These are phyloP conservation scores for Anthracocystis panici-leucophaei DNA, from an alignment of 1,284 basidiomycete species.

Conservation along the genomic window DNA sequence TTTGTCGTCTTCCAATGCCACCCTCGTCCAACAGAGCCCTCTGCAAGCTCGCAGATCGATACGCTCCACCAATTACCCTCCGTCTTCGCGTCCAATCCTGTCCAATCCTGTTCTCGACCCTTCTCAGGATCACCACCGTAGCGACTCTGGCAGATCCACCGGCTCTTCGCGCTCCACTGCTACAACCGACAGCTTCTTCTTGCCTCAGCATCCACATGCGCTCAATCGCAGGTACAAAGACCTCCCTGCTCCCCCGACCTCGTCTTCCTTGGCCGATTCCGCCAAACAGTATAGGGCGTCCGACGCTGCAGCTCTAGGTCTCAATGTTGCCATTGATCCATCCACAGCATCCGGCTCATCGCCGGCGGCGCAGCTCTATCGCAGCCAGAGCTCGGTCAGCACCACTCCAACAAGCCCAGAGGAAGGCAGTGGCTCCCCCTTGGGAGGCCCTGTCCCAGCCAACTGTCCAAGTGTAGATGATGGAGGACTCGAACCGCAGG, in stretches of 20 bases:
- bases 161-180: slow-evolving; percentile 44
- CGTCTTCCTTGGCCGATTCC: slow-evolving; percentile 14
- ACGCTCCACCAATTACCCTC: slow-evolving; percentile 19
- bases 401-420: slow-evolving; percentile 52
- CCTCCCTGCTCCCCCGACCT: slow-evolving; percentile 18
- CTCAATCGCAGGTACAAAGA: slow-evolving; percentile 30
- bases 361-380: slow-evolving; percentile 15
- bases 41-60: slow-evolving; percentile 13
- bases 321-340: slow-evolving; percentile 12
- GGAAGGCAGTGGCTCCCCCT: slow-evolving; percentile 21
- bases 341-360: background rate
- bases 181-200: slow-evolving; percentile 40
- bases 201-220: slow-evolving; percentile 34
- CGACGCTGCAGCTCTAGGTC: slow-evolving; percentile 11
- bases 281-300: background rate
- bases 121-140: slow-evolving; percentile 38
- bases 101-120: slow-evolving; percentile 18
- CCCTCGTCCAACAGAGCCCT: slow-evolving; percentile 12
- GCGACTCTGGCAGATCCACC: slow-evolving; percentile 42
- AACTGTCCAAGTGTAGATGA: slow-evolving; percentile 17
- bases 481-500: background rate
- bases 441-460: slow-evolving; percentile 2
- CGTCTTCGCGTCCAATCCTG: slow-evolving; percentile 22
- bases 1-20: slow-evolving; percentile 23
- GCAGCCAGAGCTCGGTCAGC: slow-evolving; percentile 48